Conservation (phyloP, 1,139 yeast species). For the Debaryomyces coudertii region DNA sequence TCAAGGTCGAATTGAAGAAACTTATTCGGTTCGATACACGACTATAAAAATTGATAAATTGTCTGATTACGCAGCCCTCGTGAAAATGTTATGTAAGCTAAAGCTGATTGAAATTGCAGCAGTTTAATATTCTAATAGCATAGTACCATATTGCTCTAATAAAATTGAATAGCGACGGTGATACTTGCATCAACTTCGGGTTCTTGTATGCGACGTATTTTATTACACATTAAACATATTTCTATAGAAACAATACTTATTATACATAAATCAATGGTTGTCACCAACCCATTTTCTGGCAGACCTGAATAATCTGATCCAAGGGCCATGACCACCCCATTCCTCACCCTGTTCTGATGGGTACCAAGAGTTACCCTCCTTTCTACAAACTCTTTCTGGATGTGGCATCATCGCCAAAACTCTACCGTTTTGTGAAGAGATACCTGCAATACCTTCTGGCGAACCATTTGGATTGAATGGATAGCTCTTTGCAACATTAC, state of each 20-base stretch:
- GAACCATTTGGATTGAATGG: slow-evolving; percentile 98
- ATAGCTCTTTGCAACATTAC: slow-evolving; percentile 75
- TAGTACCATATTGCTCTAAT: no score
- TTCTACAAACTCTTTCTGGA: slow-evolving; percentile 92
- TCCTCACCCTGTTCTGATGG: slow-evolving; percentile 67
- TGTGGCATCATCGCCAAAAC: slow-evolving; percentile 99
- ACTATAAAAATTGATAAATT: slow-evolving; percentile 10
- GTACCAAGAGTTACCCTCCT: slow-evolving; percentile 89
- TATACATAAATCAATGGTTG: slow-evolving; percentile 19
- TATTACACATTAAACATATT: slow-evolving; percentile 1
- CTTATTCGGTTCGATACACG: slow-evolving; percentile 13
- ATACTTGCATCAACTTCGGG: no score
- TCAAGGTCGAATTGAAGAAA: neutral
- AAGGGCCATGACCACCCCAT: slow-evolving; percentile 85
- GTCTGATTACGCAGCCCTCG: slow-evolving; percentile 10
- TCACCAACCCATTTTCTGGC: slow-evolving; percentile 93
- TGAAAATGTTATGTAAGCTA: neutral
- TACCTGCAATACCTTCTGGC: slow-evolving; percentile 90
- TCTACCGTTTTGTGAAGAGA: slow-evolving; percentile 87
- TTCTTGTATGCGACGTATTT: slow-evolving; percentile 5
- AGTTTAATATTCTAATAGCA: no score
- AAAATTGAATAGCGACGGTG: no score
- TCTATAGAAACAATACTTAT: slow-evolving; percentile 5
- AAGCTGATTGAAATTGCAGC: neutral
- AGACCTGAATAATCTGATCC: slow-evolving; percentile 91